Evolutionary conservation across 2,329 filamentous ascomycete genomes (phyloP).

Genomic region (Metarhizium robertsii): DNA sequence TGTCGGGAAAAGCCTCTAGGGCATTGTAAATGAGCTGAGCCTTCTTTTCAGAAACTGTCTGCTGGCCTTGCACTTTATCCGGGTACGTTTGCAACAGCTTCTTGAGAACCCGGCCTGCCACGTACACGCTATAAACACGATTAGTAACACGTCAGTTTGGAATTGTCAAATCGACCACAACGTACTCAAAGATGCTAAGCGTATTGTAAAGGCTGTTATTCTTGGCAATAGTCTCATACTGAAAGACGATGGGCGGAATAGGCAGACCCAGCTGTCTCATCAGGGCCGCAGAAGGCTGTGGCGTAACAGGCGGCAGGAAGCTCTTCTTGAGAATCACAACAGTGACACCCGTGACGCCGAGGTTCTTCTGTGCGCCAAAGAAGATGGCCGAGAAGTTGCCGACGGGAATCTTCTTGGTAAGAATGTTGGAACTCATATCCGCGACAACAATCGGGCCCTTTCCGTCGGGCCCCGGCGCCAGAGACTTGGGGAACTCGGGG

Average conservation of each 20-base stretch:
- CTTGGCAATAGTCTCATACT: constrained; percentile 78
- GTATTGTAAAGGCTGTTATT: constrained; percentile 97
- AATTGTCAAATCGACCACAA: constrained; percentile 4
- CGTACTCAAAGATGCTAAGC: constrained; percentile 77
- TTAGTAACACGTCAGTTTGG: constrained; percentile 2
- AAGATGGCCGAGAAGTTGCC: constrained; percentile 78
- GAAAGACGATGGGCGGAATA: constrained; percentile 68
- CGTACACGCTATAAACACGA: constrained; percentile 54
- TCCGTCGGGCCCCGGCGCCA: constrained; percentile 49
- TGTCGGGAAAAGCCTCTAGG: constrained; percentile 61
- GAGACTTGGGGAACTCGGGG: constrained; percentile 55
- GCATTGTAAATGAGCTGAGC: constrained; percentile 66
- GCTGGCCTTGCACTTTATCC: constrained; percentile 65
- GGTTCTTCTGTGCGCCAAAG: constrained; percentile 91
- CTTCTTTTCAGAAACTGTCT: constrained; percentile 65
- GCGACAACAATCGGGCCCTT: constrained; percentile 71
- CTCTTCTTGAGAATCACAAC: constrained; percentile 77
- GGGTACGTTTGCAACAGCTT: constrained; percentile 57
- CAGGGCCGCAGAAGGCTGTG: constrained; percentile 58
- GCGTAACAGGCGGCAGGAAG: constrained; percentile 58
- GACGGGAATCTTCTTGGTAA: constrained; percentile 69
- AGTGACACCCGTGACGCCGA: constrained; percentile 78
- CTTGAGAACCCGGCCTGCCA: constrained; percentile 82
- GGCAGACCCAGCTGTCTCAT: constrained; percentile 68
- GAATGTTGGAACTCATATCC: constrained; percentile 92